Evolutionary conservation across 1,284 basidiomycete species (phyloP), one percentile per base, ranked within the genome.

Genomic region (Cystobasidium slooffiae): DNA sequence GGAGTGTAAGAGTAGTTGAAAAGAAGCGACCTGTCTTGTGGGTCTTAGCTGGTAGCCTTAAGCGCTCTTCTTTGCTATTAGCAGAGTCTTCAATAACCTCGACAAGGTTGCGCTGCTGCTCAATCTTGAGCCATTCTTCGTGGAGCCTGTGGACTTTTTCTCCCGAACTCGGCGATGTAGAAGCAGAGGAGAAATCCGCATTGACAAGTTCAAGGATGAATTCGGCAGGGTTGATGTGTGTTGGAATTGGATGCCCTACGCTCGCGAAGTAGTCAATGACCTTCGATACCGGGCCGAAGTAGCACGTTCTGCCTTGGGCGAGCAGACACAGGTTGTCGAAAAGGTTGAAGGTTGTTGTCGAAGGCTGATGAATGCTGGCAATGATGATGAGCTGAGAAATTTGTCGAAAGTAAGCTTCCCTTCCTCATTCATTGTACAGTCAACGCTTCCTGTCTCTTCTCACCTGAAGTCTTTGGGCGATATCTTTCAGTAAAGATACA

Each of bases 341-440:
- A 24, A 81, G 76, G 10, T 75, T 63, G 47, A 80, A 80, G 0
- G 82, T 83, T 44, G 80, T 79, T 68, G 77, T 82, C 31, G 79
- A 81, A 0, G 83, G 83, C 55, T 80, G 81, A 65, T 84, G 83
- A 39, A 84, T 83, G 10, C 82, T 82, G 12, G 78, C 77, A 49
- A 83, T 65, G 65, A 83, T 80, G 12, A 81, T 77, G 20, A 82
- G 80, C 70, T 78, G 72, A 80, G 76, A 1, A 75, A 62, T 49
- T 31, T 31, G 31, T 31, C 56, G 64, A 0, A 81, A 80, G 22
- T 83, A 69, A 7, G 64, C 67, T 7, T 74, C 65, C 46, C 82
- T 79, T 74, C 59, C 5, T 16, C 66, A 49, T 10, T 31, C 5
- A 5, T 41, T 53, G 4, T 56, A 6, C 12, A 39, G 51, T 10